Evolutionary conservation across 2,329 filamentous ascomycete species (phyloP).

Genomic region (Fusarium lateritium): DNA sequence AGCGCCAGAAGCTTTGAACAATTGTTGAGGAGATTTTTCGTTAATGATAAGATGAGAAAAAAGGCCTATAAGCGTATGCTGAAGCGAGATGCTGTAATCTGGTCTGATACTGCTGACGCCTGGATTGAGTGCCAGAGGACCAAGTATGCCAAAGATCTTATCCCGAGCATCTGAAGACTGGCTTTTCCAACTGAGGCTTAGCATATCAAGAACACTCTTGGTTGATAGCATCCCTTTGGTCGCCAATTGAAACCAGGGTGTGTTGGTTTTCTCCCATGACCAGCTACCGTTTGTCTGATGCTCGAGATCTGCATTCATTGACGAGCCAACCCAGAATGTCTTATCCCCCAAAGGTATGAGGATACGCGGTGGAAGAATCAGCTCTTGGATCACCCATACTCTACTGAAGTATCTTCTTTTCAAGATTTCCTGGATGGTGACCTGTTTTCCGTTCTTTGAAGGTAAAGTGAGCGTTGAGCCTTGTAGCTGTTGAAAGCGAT

Average conservation of each 20-base stretch:
- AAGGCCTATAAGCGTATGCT: too few species aligned
- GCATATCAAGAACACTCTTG: too few species aligned
- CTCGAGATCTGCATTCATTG: neutral
- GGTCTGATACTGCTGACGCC: neutral
- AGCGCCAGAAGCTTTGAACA: too few species aligned
- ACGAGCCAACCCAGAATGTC: neutral
- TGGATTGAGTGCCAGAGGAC: neutral
- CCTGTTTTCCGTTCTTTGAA: too few species aligned
- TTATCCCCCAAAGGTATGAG: neutral
- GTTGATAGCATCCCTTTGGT: too few species aligned
- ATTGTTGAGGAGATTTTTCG: too few species aligned
- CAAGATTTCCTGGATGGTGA: neutral
- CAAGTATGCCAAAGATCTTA: neutral
- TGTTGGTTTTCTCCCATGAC: too few species aligned
- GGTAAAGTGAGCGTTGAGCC: too few species aligned
- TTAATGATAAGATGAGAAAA: too few species aligned
- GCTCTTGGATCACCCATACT: neutral
- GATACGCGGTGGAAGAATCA: neutral
- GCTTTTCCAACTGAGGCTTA: neutral
- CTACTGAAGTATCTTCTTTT: neutral
- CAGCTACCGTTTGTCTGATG: too few species aligned
- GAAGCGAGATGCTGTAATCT: neutral
- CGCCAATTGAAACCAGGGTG: too few species aligned
- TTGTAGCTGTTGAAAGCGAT: too few species aligned
- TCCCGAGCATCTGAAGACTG: neutral